A percentile compares a stretch with the other conserved stretches of the same genome.
Evolutionary conservation across 305 asterid species (phyloP).

Genomic region (Rubia peregrina): DNA sequence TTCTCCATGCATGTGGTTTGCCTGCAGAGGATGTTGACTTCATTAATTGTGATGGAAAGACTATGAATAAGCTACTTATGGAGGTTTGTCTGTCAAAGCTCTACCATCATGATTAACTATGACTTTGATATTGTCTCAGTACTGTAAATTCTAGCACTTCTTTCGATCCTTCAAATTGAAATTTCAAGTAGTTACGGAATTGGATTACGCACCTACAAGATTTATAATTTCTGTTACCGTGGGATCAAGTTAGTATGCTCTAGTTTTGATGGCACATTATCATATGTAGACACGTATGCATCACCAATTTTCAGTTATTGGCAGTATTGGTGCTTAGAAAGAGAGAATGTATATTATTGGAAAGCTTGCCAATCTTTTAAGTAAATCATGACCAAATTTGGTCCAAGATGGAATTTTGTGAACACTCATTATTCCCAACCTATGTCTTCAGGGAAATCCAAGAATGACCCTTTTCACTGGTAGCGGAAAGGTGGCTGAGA

Average conservation of each 20-base stretch:
- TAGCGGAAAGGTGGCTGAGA: constrained; percentile 90
- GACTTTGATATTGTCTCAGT: neutral
- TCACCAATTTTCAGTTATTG: neutral
- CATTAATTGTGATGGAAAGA: constrained; percentile 82
- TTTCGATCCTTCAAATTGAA: neutral
- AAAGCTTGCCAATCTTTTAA: neutral
- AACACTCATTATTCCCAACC: constrained; percentile 10
- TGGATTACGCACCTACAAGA: neutral
- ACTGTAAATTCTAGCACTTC: constrained; percentile 1
- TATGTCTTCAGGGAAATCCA: constrained; percentile 61
- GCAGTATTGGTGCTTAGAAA: neutral
- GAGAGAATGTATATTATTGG: neutral
- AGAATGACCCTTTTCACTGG: constrained; percentile 98
- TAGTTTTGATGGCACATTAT: neutral
- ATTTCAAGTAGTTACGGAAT: neutral
- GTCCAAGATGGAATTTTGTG: neutral
- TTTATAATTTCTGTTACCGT: neutral
- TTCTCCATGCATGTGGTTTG: constrained; percentile 90
- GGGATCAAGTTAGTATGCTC: neutral
- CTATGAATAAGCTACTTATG: constrained; percentile 79
- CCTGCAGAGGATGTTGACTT: constrained; percentile 82
- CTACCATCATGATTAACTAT: neutral
- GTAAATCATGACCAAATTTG: neutral
- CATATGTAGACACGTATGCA: neutral
- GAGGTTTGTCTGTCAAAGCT: constrained; percentile 48